Percentiles rank a stretch among this genome's conserved stretches.
Evolutionary conservation across 2,329 filamentous ascomycete species (phyloP).

Genomic region (Furcasterigmium sp.): DNA sequence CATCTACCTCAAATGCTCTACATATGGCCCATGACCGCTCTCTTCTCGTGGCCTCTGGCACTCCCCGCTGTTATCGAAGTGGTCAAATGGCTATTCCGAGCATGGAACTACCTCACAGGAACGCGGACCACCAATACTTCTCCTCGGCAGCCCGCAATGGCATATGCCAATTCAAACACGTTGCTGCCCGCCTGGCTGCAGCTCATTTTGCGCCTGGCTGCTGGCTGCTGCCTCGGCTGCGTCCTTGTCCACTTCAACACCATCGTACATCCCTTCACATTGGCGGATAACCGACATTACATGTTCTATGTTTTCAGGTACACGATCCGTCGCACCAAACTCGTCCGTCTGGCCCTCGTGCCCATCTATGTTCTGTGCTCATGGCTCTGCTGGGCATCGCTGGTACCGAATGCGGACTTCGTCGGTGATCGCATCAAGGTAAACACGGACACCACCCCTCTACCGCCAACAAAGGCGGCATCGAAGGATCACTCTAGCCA

Average conservation of each 20-base stretch:
- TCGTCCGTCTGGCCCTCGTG: constrained; percentile 62
- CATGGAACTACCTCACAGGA: not conserved
- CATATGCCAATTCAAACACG: too few species aligned
- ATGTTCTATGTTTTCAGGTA: constrained; percentile 94
- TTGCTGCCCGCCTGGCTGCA: not conserved
- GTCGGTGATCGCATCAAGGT: not conserved
- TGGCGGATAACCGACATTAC: constrained; percentile 96
- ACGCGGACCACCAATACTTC: too few species aligned
- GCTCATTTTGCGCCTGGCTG: not conserved
- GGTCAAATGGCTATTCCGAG: constrained; percentile 4
- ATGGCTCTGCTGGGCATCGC: constrained; percentile 61
- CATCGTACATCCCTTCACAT: constrained; percentile 88
- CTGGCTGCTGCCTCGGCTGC: not conserved
- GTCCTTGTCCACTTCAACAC: constrained; percentile 74
- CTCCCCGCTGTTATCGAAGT: constrained; percentile 42
- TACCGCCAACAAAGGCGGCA: not conserved
- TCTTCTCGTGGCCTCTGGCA: constrained; percentile 82
- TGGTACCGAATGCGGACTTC: constrained; percentile 39
- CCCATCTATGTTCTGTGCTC: constrained; percentile 66
- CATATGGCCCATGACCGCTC: constrained; percentile 82
- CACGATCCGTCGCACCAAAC: constrained; percentile 61
- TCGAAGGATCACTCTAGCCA: not conserved
- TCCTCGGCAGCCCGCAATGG: too few species aligned
- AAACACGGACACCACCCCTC: not conserved
- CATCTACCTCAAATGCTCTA: constrained; percentile 93